Percentiles rank a stretch among this genome's conserved stretches.
Conservation (phyloP, 2,329 filamentous ascomycete genomes). For the Aspergillus ochraceus region DNA sequence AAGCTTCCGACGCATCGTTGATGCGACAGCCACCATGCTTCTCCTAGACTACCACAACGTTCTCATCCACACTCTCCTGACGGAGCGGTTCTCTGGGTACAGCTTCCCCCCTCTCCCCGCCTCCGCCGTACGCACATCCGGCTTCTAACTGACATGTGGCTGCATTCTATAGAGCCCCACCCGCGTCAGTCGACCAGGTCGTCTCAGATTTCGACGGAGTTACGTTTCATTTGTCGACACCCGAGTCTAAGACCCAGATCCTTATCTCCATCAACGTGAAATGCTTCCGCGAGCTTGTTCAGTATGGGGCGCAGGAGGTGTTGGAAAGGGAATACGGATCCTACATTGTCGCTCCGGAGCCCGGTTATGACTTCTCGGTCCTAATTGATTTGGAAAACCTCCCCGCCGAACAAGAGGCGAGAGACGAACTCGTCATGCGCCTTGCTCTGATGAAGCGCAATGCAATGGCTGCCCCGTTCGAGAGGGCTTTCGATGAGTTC, state of each 20-base stretch:
- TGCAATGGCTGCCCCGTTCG: constrained; percentile 97
- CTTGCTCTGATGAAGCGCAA: constrained; percentile 95
- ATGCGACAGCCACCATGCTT: constrained; percentile 60
- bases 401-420: constrained; percentile 78
- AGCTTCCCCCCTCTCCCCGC: constrained; percentile 20
- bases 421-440: constrained; percentile 81
- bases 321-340: constrained; percentile 91
- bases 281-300: constrained; percentile 88
- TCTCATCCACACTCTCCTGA: constrained; percentile 92
- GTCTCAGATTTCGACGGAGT: constrained; percentile 99
- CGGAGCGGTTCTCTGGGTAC: constrained; percentile 88
- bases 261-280: constrained; percentile 91
- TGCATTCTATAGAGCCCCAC: constrained; percentile 64
- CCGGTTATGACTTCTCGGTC: constrained; percentile 94
- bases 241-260: constrained; percentile 90
- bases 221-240: constrained; percentile 97
- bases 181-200: constrained; percentile 91
- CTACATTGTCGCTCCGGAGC: constrained; percentile 84
- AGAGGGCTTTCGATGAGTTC: constrained; percentile 93
- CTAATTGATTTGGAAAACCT: constrained; percentile 84
- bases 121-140: constrained; percentile 33
- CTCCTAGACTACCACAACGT: constrained; percentile 99
- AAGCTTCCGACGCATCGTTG: constrained; percentile 2
- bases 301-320: constrained; percentile 89
- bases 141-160: constrained; percentile 29